These are phyloP conservation scores for Solanum dulcamara DNA, from an alignment of 257 asterid species.

Conservation along the genomic window DNA sequence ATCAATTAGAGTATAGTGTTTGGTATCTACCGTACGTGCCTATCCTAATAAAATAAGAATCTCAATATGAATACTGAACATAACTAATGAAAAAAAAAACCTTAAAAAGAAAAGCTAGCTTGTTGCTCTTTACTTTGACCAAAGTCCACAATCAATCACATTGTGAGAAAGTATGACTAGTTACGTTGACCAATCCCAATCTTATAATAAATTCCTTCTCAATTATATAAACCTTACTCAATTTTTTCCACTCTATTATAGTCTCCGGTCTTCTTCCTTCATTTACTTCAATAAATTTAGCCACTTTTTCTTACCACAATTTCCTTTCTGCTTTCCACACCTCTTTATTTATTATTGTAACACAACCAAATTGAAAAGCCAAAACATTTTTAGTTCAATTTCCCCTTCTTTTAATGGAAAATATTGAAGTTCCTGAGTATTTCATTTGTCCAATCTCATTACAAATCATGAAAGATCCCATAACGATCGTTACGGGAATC, in stretches of 20 bases:
- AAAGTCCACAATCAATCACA: neutral
- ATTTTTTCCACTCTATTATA: neutral
- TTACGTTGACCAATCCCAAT: neutral
- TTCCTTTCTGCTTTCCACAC: neutral
- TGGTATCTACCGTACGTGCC: too few relatives aligned
- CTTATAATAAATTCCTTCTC: neutral
- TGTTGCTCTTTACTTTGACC: neutral
- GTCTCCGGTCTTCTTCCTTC: neutral
- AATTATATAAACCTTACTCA: neutral
- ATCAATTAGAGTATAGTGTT: neutral
- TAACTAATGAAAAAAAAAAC: too few relatives aligned
- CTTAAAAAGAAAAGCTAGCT: neutral
- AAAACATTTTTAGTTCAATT: neutral
- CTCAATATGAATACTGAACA: neutral
- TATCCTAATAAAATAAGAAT: too few relatives aligned
- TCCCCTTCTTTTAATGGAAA: conserved; percentile 7
- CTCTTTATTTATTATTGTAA: neutral
- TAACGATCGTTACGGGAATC: conserved; percentile 44
- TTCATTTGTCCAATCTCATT: conserved; percentile 62
- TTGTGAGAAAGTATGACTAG: neutral
- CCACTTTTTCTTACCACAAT: conserved; percentile 15
- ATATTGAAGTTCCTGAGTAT: conserved; percentile 38
- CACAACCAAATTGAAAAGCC: neutral
- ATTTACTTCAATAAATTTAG: neutral
- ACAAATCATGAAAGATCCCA: conserved; percentile 61